Conservation (phyloP, 768 basidiomycete species). For the Boletus sensibilis region DNA sequence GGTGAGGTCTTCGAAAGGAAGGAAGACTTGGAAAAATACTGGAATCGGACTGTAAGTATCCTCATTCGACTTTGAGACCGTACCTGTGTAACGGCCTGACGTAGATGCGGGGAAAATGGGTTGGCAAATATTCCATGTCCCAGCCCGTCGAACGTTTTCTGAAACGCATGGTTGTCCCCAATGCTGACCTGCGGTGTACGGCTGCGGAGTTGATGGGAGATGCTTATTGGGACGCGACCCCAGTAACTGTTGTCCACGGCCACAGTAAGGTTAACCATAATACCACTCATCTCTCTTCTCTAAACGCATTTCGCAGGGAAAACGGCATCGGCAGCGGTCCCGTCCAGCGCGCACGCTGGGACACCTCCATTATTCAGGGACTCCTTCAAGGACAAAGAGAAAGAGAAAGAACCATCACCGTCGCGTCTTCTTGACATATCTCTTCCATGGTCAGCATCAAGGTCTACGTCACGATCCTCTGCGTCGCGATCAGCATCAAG, state of each 20-base stretch:
- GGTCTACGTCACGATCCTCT: slow-evolving; percentile 15
- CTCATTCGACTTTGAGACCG: neutral
- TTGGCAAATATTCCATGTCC: slow-evolving; percentile 66
- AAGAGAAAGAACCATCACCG: slow-evolving; percentile 28
- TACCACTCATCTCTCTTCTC: neutral
- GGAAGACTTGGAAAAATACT: slow-evolving; percentile 84
- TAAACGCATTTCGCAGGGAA: slow-evolving; percentile 29
- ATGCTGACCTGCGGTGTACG: slow-evolving; percentile 77
- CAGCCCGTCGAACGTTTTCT: slow-evolving; percentile 63
- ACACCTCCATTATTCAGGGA: slow-evolving; percentile 18
- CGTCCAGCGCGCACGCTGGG: slow-evolving; percentile 12
- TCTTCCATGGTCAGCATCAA: slow-evolving; percentile 34
- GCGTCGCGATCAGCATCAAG: slow-evolving; percentile 16
- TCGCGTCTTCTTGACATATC: slow-evolving; percentile 35
- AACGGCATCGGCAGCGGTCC: slow-evolving; percentile 27
- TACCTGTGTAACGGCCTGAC: neutral
- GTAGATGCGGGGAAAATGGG: slow-evolving; percentile 80
- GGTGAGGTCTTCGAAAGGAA: slow-evolving; percentile 75
- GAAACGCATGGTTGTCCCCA: slow-evolving; percentile 76
- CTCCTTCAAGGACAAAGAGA: slow-evolving; percentile 25
- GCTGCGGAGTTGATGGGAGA: slow-evolving; percentile 65
- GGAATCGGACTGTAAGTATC: slow-evolving; percentile 70
- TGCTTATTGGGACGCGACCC: slow-evolving; percentile 55
- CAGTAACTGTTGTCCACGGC: slow-evolving; percentile 25
- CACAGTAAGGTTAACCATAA: slow-evolving; percentile 44